phyloP scores from a whole-genome alignment of 2,329 filamentous ascomycete genomes.

The Sporothrix inflata region DNA sequence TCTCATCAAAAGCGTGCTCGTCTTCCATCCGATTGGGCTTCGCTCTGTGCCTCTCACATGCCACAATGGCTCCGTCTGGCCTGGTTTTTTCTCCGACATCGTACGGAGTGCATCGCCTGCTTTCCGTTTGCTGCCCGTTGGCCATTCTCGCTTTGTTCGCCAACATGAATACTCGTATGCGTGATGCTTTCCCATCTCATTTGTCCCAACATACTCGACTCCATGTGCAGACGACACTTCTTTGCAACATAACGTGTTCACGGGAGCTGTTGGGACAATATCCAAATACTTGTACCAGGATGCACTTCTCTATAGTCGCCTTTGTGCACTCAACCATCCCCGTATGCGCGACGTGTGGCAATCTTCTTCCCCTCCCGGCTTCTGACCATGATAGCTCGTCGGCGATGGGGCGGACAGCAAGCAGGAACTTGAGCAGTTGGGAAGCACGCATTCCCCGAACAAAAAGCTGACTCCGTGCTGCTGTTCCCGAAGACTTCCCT shows the following conservation, averaged over 20 bases:
- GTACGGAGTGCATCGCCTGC: neutral
- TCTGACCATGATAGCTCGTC: neutral
- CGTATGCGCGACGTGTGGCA: neutral
- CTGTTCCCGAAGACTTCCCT: neutral
- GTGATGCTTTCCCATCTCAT: neutral
- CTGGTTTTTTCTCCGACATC: neutral
- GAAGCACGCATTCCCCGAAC: neutral
- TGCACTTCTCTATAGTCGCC: neutral
- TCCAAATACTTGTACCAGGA: neutral
- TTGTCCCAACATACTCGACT: neutral
- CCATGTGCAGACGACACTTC: neutral
- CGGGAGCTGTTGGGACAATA: neutral
- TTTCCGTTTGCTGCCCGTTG: neutral
- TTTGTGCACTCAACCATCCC: neutral
- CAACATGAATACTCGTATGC: conserved; percentile 2
- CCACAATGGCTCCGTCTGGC: neutral
- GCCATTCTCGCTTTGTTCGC: neutral
- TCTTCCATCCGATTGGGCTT: neutral
- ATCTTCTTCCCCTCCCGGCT: neutral
- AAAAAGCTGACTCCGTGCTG: neutral
- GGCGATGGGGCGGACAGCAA: neutral
- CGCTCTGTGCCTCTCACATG: neutral
- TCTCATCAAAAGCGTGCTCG: neutral
- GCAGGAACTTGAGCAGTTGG: neutral
- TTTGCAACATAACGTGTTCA: too few relatives aligned